Evolutionary conservation across 78 protist genomes (phyloP), one percentile per base, ranked within the genome.

Genomic region (Bodo saltans): DNA sequence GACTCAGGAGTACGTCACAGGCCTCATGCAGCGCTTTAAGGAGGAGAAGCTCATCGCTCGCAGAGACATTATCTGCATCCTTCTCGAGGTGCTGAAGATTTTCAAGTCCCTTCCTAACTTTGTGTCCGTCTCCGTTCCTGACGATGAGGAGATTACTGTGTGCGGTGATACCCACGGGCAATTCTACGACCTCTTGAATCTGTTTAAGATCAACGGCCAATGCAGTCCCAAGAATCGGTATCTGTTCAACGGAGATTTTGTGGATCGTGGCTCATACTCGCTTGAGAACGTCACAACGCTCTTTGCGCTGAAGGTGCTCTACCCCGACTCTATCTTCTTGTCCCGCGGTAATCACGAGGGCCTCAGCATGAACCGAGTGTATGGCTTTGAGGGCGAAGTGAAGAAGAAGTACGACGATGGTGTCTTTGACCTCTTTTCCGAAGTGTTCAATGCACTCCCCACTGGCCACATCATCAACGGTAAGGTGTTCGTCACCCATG

Each of bases 141-240:
- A 88, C 25, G 80, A 4, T 37, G 11, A 42, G 52, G 42, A 88
- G 33, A 71, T 95, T 72, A 95, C 93, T 27, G 90, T 95, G 72
- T 95, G 96, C 86, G 98, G 98, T 29, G 98, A 95, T 83, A 89
- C 90, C 39, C 98, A 95, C 89, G 98, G 98, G 33, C 98, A 93
- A 86, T 88, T 33, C 78, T 85, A 75, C 68, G 89, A 87, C 53
- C 74, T 95, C n/a, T 37, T 94, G 30, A 84, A 95, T 74, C 90
- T 95, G 42, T 95, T 95, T 69, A 79, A 91, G 35, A 32, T 92
- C 32, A 94, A 95, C 89, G 81, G 81, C 3, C 40, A 2, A 4
- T 67, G 69, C 40, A 39, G 72, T 23, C 79, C 76, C 28, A 11
- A 8, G 27, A 82, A 88, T 74, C 92, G 91, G 76, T 93, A 94